Conservation (phyloP, 352 stramenopile genomes). For the Globisporangium cylindrosporum region DNA sequence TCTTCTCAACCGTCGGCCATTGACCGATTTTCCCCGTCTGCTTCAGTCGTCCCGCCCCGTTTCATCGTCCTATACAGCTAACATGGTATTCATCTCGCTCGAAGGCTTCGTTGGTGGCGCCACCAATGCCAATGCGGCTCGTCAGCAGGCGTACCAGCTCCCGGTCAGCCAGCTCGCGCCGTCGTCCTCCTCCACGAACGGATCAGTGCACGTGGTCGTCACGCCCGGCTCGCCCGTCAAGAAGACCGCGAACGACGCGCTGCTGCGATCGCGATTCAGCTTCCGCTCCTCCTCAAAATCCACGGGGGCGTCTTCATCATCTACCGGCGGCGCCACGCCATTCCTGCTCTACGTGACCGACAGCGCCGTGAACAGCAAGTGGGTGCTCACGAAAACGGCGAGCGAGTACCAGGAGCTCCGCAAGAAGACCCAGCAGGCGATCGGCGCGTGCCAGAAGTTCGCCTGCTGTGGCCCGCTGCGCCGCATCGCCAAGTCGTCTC, state of each 20-base stretch:
- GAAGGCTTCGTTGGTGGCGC: slow-evolving; percentile 44
- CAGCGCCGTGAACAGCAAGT: slow-evolving; percentile 58
- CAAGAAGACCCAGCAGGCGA: slow-evolving; percentile 28
- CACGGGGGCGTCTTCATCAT: slow-evolving; percentile 1
- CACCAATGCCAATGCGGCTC: slow-evolving; percentile 7
- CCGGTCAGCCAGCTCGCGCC: slow-evolving; percentile 6
- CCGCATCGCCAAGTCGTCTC: slow-evolving; percentile 39
- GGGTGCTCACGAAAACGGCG: slow-evolving; percentile 59
- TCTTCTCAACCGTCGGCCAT: not conserved
- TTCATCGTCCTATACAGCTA: not conserved
- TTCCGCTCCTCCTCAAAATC: slow-evolving; percentile 3
- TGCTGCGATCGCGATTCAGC: slow-evolving; percentile 12
- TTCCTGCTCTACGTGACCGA: slow-evolving; percentile 83
- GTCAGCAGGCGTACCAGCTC: slow-evolving; percentile 12
- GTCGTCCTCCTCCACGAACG: slow-evolving; percentile 9
- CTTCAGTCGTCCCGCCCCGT: not conserved
- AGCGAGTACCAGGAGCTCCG: slow-evolving; percentile 46
- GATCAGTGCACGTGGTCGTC: slow-evolving; percentile 52
- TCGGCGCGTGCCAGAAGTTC: slow-evolving; percentile 36
- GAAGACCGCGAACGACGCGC: slow-evolving; percentile 18
- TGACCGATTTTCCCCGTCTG: not conserved
- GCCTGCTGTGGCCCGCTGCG: slow-evolving; percentile 62
- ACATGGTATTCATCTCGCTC: slow-evolving; percentile 78
- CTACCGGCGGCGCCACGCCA: slow-evolving; percentile 13
- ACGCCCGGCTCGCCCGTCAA: slow-evolving; percentile 65